These are phyloP conservation scores for Chloris gayana DNA, from an alignment of 176 grass and related monocot species.

Conservation along the genomic window DNA sequence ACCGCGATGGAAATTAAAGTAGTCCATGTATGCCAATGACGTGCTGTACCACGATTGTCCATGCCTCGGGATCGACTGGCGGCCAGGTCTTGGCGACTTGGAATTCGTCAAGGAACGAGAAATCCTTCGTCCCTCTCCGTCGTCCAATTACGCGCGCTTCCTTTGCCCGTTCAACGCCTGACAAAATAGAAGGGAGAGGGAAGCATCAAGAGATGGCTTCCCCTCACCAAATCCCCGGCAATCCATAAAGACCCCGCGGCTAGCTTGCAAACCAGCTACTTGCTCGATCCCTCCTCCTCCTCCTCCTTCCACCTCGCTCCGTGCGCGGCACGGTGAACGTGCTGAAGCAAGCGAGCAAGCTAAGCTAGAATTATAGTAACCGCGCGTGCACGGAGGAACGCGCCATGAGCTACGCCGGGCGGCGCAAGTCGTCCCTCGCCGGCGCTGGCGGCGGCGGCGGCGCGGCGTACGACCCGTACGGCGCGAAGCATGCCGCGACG, in stretches of 20 bases:
- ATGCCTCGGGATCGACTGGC: constrained; percentile 15
- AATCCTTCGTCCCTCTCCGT: not conserved
- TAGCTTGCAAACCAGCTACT: not conserved
- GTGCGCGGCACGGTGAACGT: not conserved
- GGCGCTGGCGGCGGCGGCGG: constrained; percentile 13
- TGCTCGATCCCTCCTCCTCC: not conserved
- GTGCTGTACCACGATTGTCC: constrained; percentile 53
- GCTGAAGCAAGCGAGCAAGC: not conserved
- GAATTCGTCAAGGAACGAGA: constrained; percentile 28
- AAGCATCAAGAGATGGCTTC: constrained; percentile 35
- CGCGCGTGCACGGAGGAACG: no score
- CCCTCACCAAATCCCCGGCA: constrained; percentile 45
- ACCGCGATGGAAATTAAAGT: constrained; percentile 6
- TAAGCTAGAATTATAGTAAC: no score
- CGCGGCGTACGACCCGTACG: constrained; percentile 34
- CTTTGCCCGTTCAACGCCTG: constrained; percentile 46
- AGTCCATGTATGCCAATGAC: constrained; percentile 22
- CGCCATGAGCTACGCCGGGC: constrained; percentile 46
- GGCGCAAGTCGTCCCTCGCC: constrained; percentile 55
- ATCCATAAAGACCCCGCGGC: constrained; percentile 39
- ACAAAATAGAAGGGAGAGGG: not conserved
- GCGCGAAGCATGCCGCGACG: constrained; percentile 22
- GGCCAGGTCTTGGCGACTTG: constrained; percentile 33
- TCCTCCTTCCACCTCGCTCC: no score
- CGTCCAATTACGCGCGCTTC: constrained; percentile 19